Evolutionary conservation across 1,284 basidiomycete species (phyloP), one percentile per base, ranked within the genome.

Genomic region (Lentinula novae-zelandiae): DNA sequence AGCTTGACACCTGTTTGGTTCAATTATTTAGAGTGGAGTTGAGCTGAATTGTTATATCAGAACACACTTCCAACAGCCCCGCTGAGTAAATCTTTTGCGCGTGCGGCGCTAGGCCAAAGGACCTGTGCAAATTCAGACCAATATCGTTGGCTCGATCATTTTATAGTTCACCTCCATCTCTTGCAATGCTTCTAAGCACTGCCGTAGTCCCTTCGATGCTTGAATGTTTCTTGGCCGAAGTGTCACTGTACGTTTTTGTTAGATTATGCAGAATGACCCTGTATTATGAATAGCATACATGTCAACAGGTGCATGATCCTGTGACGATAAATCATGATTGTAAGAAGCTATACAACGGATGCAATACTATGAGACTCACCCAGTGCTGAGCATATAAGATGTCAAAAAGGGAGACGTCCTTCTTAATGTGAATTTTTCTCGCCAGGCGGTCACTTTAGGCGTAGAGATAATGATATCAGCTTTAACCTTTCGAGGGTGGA

Each of bases 251-350:
- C 63, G 15, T 20, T 9, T 58, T 44, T 40, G 48, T 38, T 22
- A 39, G 42, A 15, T 39, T 20, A 53, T 62, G 53, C 13, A 58
- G 50, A 60, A 38, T 27, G 22, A 2, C 31, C 44, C 27, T 36
- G 53, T 42, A 60, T 54, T 42, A 34, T 67, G 55, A 38, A 61
- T 58, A 34, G 33, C 86, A 66, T 71, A 90, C 90, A 69, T n/a
- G 87, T 88, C 61, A 90, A 77, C 44, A 91, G 83, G 68, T 93
- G 91, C 87, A 94, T 92, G 67, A 94, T 90, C 40, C 91, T 92
- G 65, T 22, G 55, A 40, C 39, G 17, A 34, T 9, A 22, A 40
- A 49, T 57, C n/a, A 58, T 31, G 22, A 58, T 42, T 5, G 40
- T 46, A 12, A 22, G 20, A 46, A 12, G 17, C 44, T 46, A 8